phyloP scores from a whole-genome alignment of 148 eudicot genomes.

The Rhododendron griersonianum region DNA sequence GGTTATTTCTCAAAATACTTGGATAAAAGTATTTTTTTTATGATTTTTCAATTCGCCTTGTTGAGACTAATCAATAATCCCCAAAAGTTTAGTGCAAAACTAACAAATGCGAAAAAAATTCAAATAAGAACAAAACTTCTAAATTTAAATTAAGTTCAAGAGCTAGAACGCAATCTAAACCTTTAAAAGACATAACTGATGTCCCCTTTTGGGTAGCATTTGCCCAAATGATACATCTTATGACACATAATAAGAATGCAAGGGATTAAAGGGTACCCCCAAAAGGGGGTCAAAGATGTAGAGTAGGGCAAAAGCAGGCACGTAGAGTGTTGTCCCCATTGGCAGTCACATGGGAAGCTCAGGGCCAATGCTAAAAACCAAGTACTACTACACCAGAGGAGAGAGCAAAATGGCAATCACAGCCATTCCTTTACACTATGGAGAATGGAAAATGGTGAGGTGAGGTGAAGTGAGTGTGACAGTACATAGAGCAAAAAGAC shows the following conservation, averaged over 20 bases:
- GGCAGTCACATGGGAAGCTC: neutral
- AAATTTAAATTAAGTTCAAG: too few relatives aligned
- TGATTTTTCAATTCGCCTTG: too few relatives aligned
- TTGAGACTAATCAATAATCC: too few relatives aligned
- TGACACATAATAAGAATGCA: neutral
- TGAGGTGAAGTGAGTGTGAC: neutral
- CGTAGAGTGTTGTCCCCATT: neutral
- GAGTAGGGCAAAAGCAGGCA: neutral
- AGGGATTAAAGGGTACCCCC: neutral
- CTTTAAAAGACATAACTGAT: too few relatives aligned
- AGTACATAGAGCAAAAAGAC: neutral
- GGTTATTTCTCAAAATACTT: too few relatives aligned
- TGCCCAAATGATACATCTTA: too few relatives aligned
- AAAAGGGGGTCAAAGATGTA: neutral
- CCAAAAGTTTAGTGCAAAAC: too few relatives aligned
- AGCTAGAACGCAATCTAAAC: too few relatives aligned
- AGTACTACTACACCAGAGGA: neutral
- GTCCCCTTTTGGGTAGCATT: too few relatives aligned
- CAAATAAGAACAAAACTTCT: too few relatives aligned
- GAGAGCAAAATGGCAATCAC: neutral
- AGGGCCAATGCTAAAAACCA: neutral
- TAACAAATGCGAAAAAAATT: too few relatives aligned
- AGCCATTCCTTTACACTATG: neutral
- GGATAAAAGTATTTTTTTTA: too few relatives aligned
- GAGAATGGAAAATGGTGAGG: neutral